Evolutionary conservation across 768 basidiomycete species (phyloP), one percentile per base, ranked within the genome.

Genomic region (Mycena leptocephala): DNA sequence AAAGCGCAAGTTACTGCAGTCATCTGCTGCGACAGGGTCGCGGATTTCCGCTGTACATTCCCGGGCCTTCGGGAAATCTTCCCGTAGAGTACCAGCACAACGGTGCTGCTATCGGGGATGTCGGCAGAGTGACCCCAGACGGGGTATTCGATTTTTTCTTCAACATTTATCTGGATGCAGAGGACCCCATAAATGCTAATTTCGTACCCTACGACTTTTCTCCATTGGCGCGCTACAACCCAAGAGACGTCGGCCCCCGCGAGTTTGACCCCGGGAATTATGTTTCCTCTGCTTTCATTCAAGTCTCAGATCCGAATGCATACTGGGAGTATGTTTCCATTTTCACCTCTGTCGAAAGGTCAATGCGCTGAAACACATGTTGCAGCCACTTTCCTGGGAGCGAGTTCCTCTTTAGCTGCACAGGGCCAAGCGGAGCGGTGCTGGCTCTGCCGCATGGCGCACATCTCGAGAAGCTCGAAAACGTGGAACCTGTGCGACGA

Each of bases 121-220:
- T 86, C 20, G 83, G 84, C 11, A 75, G 84, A 20, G 70, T 86
- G 16, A 79, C 83, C 14, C 79, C 79, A 22, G 78, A 79, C 41
- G 85, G 84, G 41, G 72, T 72, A 13, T 86, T 86, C 33, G 84
- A 84, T 41, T 76, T 82, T 37, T 81, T 86, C 33, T 87, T 86
- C 78, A 86, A 85, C 67, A 74, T 85, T 24, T 83, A 82, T 43
- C 68, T 82, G 16, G 16, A 5, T 24, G n/a, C 43, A 22, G 43
- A 33, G 7, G 22, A 51, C n/a, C 22, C n/a, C 48, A 51, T 51
- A n/a, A 51, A 51, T 51, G 48, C n/a, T 2, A 24, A 51, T 51
- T 22, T n/a, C 48, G 48, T 51, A 3, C 48, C n/a, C 22, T 18
- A 51, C 22, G 48, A 51, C 48, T 51, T 51, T 24, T 51, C 16